Conservation (phyloP, 768 basidiomycete genomes). For the Suillus placidus region DNA sequence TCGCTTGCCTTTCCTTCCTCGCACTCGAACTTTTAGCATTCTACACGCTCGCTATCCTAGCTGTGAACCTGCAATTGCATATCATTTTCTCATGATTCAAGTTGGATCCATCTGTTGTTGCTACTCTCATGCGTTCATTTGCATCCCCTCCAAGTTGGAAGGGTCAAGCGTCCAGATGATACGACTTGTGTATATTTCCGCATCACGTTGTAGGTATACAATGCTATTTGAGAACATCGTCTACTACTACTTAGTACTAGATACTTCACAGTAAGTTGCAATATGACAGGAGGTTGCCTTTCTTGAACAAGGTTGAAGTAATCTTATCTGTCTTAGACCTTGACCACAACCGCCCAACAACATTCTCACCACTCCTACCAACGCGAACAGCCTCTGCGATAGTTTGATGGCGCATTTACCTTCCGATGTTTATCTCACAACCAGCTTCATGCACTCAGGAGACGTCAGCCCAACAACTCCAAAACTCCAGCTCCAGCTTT, state of each 20-base stretch:
- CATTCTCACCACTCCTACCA: slow-evolving; percentile 13
- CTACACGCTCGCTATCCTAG: slow-evolving; percentile 28
- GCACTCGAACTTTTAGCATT: slow-evolving; percentile 28
- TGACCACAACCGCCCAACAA: slow-evolving; percentile 17
- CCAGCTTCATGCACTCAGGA: slow-evolving; percentile 36
- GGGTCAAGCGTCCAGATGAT: slow-evolving; percentile 3
- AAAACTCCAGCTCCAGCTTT: slow-evolving; percentile 36
- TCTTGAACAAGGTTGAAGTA: neutral
- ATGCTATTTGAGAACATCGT: neutral
- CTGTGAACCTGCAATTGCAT: slow-evolving; percentile 19
- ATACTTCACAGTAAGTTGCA: neutral
- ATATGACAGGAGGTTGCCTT: neutral
- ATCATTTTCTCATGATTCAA: neutral
- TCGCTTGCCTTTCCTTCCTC: slow-evolving; percentile 2
- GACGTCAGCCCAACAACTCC: slow-evolving; percentile 35
- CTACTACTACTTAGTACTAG: neutral
- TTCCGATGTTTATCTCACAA: slow-evolving; percentile 35
- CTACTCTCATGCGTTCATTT: slow-evolving; percentile 4
- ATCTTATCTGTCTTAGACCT: slow-evolving; percentile 14
- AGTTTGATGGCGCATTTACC: slow-evolving; percentile 33
- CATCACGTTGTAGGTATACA: slow-evolving; percentile 16
- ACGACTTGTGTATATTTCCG: slow-evolving; percentile 16
- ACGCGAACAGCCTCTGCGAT: neutral
- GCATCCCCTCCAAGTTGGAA: slow-evolving; percentile 1
- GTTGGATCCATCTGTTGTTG: neutral